Conservation (phyloP, 306 rosid genomes). For the Aeschynomene evenia region DNA sequence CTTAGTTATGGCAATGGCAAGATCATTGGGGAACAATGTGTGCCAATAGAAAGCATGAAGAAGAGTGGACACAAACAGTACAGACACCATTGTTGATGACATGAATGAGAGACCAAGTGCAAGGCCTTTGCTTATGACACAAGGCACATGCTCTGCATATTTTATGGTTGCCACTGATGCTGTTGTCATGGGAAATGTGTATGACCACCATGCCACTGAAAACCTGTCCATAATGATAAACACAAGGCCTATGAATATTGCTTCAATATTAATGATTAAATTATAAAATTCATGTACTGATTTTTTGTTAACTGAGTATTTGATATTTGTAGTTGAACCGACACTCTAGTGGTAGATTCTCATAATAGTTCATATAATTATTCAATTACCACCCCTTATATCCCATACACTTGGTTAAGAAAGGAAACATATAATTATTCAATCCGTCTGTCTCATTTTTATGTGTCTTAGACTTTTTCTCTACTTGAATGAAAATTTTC, state of each 20-base stretch:
- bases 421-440: too few relatives aligned
- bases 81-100: slow-evolving; percentile 71
- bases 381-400: too few relatives aligned
- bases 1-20: slow-evolving; percentile 81
- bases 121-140: slow-evolving; percentile 60
- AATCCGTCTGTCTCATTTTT: too few relatives aligned
- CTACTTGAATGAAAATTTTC: too few relatives aligned
- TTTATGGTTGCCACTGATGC: slow-evolving; percentile 73
- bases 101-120: slow-evolving; percentile 66
- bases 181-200: slow-evolving; percentile 86
- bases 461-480: too few relatives aligned
- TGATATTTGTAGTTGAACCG: too few relatives aligned
- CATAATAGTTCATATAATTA: too few relatives aligned
- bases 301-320: too few relatives aligned
- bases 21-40: slow-evolving; percentile 84
- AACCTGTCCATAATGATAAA: slow-evolving; percentile 48
- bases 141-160: slow-evolving; percentile 77
- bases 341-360: too few relatives aligned
- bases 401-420: too few relatives aligned
- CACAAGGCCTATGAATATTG: neutral
- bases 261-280: too few relatives aligned
- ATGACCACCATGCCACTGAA: slow-evolving; percentile 95
- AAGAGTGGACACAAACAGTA: slow-evolving; percentile 65
- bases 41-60: slow-evolving; percentile 79
- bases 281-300: too few relatives aligned